A percentile compares a stretch with the other conserved stretches of the same genome.
Evolutionary conservation across 495 filamentous ascomycete species (phyloP).

Genomic region (Tuber umbilicatum): DNA sequence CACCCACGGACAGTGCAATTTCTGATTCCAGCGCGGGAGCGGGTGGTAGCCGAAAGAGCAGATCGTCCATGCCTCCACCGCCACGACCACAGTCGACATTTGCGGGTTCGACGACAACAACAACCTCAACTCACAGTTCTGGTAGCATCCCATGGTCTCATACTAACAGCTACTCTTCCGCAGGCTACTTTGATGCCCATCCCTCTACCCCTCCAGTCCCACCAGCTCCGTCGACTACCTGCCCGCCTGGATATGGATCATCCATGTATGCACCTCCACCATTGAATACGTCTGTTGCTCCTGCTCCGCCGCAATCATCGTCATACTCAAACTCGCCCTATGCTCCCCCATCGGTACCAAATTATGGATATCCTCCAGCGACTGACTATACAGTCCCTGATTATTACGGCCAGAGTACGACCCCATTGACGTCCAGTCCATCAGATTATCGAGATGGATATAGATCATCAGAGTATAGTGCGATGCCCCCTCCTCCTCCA

Average conservation of each 20-base stretch:
- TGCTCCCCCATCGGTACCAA: constrained; percentile 27
- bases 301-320: constrained; percentile 15
- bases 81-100: constrained; percentile 38
- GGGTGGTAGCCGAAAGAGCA: constrained; percentile 31
- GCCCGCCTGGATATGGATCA: constrained; percentile 32
- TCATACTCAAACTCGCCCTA: constrained; percentile 33
- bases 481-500: constrained; percentile 34
- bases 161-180: constrained; percentile 15
- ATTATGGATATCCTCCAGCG: constrained; percentile 27
- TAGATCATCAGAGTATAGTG: constrained; percentile 25
- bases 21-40: constrained; percentile 22
- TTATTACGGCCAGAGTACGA: constrained; percentile 2
- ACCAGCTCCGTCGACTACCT: constrained; percentile 33
- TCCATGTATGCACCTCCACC: constrained; percentile 40
- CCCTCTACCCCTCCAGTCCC: constrained; percentile 27
- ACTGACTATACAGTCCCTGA: constrained; percentile 11
- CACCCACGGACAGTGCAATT: constrained; percentile 15
- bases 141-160: constrained; percentile 30
- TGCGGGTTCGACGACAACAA: constrained; percentile 26
- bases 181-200: constrained; percentile 27
- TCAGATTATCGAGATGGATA: constrained; percentile 28
- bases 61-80: constrained; percentile 37
- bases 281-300: constrained; percentile 24
- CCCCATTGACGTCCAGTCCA: constrained; percentile 16
- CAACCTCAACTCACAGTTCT: constrained; percentile 27